Conservation (phyloP, 2,329 filamentous ascomycete genomes). For the Cladosporium phlei region DNA sequence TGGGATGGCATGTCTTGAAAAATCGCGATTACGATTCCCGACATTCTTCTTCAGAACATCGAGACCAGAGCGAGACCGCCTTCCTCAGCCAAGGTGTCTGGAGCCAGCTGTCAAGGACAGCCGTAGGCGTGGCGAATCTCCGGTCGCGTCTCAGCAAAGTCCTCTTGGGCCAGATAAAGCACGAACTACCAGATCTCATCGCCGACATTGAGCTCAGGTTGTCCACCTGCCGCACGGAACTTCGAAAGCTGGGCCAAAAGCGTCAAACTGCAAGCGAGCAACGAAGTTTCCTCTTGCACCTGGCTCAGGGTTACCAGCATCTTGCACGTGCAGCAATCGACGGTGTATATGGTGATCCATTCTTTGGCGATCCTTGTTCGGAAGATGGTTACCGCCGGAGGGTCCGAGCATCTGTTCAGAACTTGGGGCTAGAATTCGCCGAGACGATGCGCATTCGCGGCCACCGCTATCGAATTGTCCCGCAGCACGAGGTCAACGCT, state of each 20-base stretch:
- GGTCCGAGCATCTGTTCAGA: constrained; percentile 51
- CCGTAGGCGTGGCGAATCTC: constrained; percentile 42
- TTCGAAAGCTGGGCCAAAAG: constrained; percentile 48
- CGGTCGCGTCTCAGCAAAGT: constrained; percentile 50
- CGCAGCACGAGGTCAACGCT: background rate
- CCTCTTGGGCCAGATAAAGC: constrained; percentile 44
- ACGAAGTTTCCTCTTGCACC: constrained; percentile 42
- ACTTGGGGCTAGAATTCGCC: constrained; percentile 44
- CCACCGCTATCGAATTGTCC: constrained; percentile 34
- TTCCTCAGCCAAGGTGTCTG: background rate
- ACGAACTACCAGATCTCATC: constrained; percentile 45
- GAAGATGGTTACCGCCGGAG: constrained; percentile 35
- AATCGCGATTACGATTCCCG: constrained; percentile 37
- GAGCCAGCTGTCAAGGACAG: background rate
- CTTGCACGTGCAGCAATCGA: constrained; percentile 45
- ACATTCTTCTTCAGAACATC: background rate
- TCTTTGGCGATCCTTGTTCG: constrained; percentile 43
- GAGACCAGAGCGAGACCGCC: background rate
- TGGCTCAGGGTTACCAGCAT: constrained; percentile 43
- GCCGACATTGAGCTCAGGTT: constrained; percentile 40
- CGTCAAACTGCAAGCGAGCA: constrained; percentile 47
- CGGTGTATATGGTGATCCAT: constrained; percentile 49
- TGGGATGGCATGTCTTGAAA: constrained; percentile 53
- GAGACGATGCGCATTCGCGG: constrained; percentile 38
- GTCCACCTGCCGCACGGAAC: constrained; percentile 29